These are phyloP conservation scores for Daucus carota DNA, from an alignment of 129 eudicot species.

Conservation along the genomic window DH1_v3.0 NC_030387.2:19976001-19976500, in stretches of 20 bases:
- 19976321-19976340: slow-evolving; percentile 21
- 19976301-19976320: slow-evolving; percentile 55
- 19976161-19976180: slow-evolving; percentile 55
- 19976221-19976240: slow-evolving; percentile 62
- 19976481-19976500: slow-evolving; percentile 83
- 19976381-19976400: slow-evolving; percentile 6
- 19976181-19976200: slow-evolving; percentile 39
- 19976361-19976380: slow-evolving; percentile 51
- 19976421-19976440: not conserved
- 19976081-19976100: slow-evolving; percentile 45
- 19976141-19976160: slow-evolving; percentile 41
- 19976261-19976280: slow-evolving; percentile 25
- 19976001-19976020: no score
- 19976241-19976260: slow-evolving; percentile 61
- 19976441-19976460: not conserved
- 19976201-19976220: slow-evolving; percentile 36
- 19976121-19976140: slow-evolving; percentile 57
- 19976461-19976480: not conserved
- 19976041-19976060: no score
- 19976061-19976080: slow-evolving; percentile 52
- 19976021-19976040: no score
- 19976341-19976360: slow-evolving; percentile 47
- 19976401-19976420: not conserved
- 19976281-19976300: slow-evolving; percentile 16
- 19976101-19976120: slow-evolving; percentile 83